phyloP scores from a whole-genome alignment of 257 asterid species.

The Solanum gracilifrons region DNA sequence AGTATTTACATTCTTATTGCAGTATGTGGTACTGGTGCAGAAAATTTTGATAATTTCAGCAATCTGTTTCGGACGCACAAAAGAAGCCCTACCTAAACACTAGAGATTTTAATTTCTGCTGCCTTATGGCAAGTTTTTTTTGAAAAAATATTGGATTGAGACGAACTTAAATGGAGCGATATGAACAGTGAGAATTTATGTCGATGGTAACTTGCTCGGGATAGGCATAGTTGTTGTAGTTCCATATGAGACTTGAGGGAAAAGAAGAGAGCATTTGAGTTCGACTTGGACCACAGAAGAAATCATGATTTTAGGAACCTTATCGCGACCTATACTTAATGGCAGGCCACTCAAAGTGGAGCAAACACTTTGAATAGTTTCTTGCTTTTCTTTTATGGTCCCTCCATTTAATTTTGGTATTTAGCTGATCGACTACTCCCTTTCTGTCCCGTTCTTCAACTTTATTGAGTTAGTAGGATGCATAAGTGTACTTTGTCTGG shows the following conservation, averaged over 20 bases:
- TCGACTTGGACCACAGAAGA: not conserved
- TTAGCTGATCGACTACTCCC: not conserved
- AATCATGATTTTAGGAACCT: not conserved
- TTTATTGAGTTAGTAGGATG: not conserved
- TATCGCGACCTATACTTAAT: not conserved
- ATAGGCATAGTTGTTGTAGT: not conserved
- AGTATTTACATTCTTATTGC: not conserved
- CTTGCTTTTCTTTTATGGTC: not conserved
- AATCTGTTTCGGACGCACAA: not conserved
- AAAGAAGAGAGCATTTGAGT: not conserved
- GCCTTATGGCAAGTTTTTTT: not conserved
- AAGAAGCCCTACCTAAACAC: not conserved
- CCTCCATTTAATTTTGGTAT: not conserved
- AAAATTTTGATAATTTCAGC: not conserved
- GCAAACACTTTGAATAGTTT: not conserved
- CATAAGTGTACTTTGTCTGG: not conserved
- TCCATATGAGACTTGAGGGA: not conserved
- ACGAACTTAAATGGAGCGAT: not conserved
- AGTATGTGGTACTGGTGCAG: not conserved
- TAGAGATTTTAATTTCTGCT: not conserved
- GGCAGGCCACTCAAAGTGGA: conserved; percentile 1
- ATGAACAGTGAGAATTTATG: not conserved
- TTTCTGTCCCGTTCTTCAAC: not conserved
- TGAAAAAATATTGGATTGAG: not conserved
- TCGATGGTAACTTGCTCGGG: not conserved